Percentiles rank a stretch among this genome's conserved stretches.
Evolutionary conservation across 148 eudicot species (phyloP).

Genomic region (Cornus controversa): DNA sequence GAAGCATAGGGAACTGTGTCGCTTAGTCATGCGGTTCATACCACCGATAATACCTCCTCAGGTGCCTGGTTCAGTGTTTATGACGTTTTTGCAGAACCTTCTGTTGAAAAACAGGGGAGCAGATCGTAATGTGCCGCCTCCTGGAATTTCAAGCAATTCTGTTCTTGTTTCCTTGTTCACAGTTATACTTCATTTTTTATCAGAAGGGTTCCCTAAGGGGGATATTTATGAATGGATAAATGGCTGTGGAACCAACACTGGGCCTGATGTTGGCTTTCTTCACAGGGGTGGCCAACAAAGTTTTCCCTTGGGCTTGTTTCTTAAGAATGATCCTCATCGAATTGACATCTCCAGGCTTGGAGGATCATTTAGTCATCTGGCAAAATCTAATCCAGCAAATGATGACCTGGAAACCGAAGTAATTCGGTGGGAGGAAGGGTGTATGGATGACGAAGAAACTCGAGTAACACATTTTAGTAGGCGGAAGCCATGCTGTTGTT

Average conservation of each 20-base stretch:
- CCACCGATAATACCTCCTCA: conserved; percentile 81
- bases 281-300: conserved; percentile 90
- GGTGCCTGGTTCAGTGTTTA: conserved; percentile 88
- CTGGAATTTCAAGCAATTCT: conserved; percentile 75
- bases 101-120: conserved; percentile 71
- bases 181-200: conserved; percentile 79
- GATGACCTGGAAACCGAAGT: conserved; percentile 57
- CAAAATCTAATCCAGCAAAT: conserved; percentile 47
- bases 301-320: conserved; percentile 63
- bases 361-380: conserved; percentile 68
- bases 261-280: conserved; percentile 63
- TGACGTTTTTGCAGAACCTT: conserved; percentile 77
- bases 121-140: conserved; percentile 67
- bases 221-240: conserved; percentile 62
- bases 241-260: conserved; percentile 40
- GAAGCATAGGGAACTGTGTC: conserved; percentile 90
- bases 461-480: conserved; percentile 67
- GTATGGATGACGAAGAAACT: conserved; percentile 72
- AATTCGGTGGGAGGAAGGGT: conserved; percentile 95
- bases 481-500: conserved; percentile 90
- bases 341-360: conserved; percentile 82
- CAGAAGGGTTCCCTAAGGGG: conserved; percentile 76
- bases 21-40: conserved; percentile 76
- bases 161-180: conserved; percentile 79
- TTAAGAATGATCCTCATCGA: conserved; percentile 76